These are phyloP conservation scores for Dryas octopetala DNA, from an alignment of 306 rosid species.

Conservation along the genomic window DNA sequence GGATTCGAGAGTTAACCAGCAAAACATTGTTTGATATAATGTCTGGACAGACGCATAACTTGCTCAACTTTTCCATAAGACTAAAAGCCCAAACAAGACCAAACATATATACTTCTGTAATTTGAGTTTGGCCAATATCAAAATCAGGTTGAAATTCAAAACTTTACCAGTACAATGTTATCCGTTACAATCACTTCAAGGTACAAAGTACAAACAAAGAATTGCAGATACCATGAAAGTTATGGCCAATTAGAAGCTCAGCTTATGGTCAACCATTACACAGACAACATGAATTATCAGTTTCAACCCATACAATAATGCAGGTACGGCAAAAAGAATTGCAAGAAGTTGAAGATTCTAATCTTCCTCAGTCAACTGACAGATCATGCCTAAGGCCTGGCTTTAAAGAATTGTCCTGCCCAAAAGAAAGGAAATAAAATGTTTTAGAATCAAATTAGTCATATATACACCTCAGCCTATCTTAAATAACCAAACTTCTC, in stretches of 20 bases:
- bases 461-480: not conserved
- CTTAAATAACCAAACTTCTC: not conserved
- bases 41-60: not conserved
- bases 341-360: constrained; percentile 5
- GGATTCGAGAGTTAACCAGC: not conserved
- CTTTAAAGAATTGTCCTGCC: constrained; percentile 15
- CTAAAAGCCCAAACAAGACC: not conserved
- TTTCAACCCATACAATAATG: constrained; percentile 1
- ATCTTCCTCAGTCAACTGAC: constrained; percentile 10
- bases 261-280: constrained; percentile 1
- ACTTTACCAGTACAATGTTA: not conserved
- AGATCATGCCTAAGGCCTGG: constrained; percentile 7
- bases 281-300: constrained; percentile 1
- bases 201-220: not conserved
- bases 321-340: not conserved
- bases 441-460: not conserved
- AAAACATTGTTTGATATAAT: not conserved
- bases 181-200: not conserved
- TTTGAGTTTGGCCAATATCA: not conserved
- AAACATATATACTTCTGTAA: not conserved
- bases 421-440: not conserved
- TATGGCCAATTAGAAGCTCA: not conserved
- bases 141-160: constrained; percentile 1
- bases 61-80: not conserved
- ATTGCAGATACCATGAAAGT: not conserved